Base-by-base conservation (phyloP, 2,329 filamentous ascomycete genomes). In the Fusarium hostae region DNA sequence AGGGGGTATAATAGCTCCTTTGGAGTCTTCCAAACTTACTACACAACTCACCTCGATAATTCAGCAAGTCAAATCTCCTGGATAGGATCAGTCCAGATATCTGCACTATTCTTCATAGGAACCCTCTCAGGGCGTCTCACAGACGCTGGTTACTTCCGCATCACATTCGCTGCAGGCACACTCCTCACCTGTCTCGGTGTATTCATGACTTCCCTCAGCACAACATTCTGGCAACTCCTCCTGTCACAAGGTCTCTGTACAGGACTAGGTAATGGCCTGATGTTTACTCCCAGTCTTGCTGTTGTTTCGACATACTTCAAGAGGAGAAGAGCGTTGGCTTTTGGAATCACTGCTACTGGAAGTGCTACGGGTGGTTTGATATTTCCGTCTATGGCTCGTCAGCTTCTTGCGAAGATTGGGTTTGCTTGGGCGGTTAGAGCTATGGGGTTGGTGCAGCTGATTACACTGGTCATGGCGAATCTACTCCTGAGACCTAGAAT, bases 1-100 rank as follows among this genome's bases (percentile, higher is more conserved):
- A 62, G 60, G 57, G 57, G 60, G 4, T 63, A 62, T 24, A 63
- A 62, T 18, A 62, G 60, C 24, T 63, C 32, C 4, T 66, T 66
- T 37, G 63, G 63, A 15, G 43, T 66, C 24, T 45, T 22, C 24
- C 18, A 56, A 8, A 34, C 39, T 0, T 35, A 45, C 16, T 56
- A 45, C 12, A 24, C 28, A 6, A 9, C 39, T 35, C 12, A 35
- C 1, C 18, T 56, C 16, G 18, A n/a, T n/a, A 45, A 26, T 13
- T 8, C 52, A 20, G 12, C 39, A 35, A 34, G 16, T 5, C n/a
- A 45, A 11, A 45, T 56, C 20, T 34, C 52, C n/a, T 56, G 39
- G 52, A 56, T 56, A 15, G 52, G 39, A n/a, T 45, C 39, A 6
- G 18, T 45, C 16, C 39, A 56, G 26, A 56, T 35, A 1, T 22